Conservation (phyloP, 2,329 filamentous ascomycete species). For the Iodosphaeria phyllophila region DNA sequence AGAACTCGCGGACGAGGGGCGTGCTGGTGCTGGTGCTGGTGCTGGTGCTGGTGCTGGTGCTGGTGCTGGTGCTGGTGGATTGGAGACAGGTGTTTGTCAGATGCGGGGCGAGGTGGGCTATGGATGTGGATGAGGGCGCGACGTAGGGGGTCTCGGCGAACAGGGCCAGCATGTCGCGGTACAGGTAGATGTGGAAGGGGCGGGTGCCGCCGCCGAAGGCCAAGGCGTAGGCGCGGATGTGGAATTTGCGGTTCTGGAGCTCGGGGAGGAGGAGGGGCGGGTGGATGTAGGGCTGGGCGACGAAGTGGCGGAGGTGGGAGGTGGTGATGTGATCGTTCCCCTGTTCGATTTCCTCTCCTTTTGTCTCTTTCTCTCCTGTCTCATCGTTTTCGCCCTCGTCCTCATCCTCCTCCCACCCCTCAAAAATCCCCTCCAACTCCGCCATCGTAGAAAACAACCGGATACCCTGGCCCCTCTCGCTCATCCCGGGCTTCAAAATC, state of each 20-base stretch:
- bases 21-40: too few relatives aligned
- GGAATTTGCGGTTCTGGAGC: conserved; percentile 64
- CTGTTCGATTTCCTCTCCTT: conserved; percentile 14
- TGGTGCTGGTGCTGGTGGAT: conserved; percentile 36
- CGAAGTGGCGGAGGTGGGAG: conserved; percentile 85
- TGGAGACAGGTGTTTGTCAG: conserved; percentile 95
- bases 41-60: conserved; percentile 38
- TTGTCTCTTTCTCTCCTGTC: too few relatives aligned
- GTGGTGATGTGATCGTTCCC: conserved; percentile 48
- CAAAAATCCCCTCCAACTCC: conserved; percentile 73
- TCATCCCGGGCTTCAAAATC: conserved; percentile 98
- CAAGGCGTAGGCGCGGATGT: conserved; percentile 82
- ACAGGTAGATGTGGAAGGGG: conserved; percentile 74
- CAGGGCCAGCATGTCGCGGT: conserved; percentile 78
- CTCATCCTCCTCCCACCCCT: conserved; percentile 63
- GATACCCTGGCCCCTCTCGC: conserved; percentile 86
- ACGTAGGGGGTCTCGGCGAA: conserved; percentile 64
- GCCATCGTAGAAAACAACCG: conserved; percentile 71
- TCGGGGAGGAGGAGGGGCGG: conserved; percentile 57
- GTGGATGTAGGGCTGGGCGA: conserved; percentile 88
- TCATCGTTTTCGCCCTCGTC: conserved; percentile 39
- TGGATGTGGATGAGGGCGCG: conserved; percentile 28
- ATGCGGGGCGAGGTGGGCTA: conserved; percentile 48
- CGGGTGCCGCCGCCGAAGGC: conserved; percentile 57
- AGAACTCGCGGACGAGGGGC: conserved; percentile 67